These are phyloP conservation scores for Boletus vinaceobasis DNA, from an alignment of 768 basidiomycete genomes.

Conservation along the genomic window DNA sequence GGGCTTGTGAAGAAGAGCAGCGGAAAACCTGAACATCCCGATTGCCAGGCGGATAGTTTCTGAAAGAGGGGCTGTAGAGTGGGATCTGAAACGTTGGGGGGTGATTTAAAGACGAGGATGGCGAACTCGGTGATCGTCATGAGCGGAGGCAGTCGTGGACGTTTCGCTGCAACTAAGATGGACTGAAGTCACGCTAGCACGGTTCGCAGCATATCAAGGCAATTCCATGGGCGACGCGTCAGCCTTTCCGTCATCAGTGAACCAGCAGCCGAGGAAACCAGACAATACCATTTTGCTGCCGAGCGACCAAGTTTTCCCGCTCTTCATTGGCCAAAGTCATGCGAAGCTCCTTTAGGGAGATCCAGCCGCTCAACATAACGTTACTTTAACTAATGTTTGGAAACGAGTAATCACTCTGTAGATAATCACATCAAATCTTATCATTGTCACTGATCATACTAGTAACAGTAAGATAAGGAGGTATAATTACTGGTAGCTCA, in stretches of 20 bases:
- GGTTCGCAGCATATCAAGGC: neutral
- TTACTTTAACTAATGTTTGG: too few relatives aligned
- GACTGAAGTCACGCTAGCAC: neutral
- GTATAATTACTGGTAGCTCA: too few relatives aligned
- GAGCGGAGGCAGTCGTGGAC: neutral
- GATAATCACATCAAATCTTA: too few relatives aligned
- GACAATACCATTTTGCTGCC: too few relatives aligned
- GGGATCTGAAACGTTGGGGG: constrained; percentile 29
- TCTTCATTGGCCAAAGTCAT: too few relatives aligned
- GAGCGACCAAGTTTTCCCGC: too few relatives aligned
- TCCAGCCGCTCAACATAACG: too few relatives aligned
- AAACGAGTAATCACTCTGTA: too few relatives aligned
- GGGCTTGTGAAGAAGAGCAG: constrained; percentile 36
- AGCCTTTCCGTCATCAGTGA: neutral
- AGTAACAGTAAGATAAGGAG: too few relatives aligned
- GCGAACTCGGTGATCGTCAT: constrained; percentile 48
- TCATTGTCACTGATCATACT: too few relatives aligned
- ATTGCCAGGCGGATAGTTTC: constrained; percentile 34
- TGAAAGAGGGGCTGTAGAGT: constrained; percentile 30
- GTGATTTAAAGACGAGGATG: constrained; percentile 33
- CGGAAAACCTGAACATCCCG: constrained; percentile 40
- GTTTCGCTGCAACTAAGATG: neutral
- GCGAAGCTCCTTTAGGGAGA: too few relatives aligned
- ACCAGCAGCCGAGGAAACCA: too few relatives aligned
- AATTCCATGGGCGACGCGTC: constrained; percentile 2